Evolutionary conservation across 495 filamentous ascomycete genomes (phyloP), one percentile per base, ranked within the genome.

Genomic region (Pyrenopolyporus hunteri): DNA sequence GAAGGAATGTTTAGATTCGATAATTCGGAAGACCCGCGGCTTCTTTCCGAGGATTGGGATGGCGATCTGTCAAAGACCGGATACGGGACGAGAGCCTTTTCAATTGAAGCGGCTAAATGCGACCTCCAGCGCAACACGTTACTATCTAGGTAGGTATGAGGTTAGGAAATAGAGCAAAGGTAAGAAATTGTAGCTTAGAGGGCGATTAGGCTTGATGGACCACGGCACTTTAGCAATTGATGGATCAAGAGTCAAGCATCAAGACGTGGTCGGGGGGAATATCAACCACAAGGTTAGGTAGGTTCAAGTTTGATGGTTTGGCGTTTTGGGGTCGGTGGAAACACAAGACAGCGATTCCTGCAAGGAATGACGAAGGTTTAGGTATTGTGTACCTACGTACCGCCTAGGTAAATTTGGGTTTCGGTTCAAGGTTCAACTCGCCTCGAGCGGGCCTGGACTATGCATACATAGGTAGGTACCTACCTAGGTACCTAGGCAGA

Each of bases 51-150:
- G 28, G 37, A 51, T 65, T 51, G 55, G 39, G 51, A 48, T 59
- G 62, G 56, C 37, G 50, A 65, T 65, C 55, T 56, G 62, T 43
- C 62, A 59, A 59, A 59, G 62, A 65, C 37, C 42, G 49, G 39
- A 50, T 33, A 55, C 43, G 22, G n/a, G 32, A 55, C 42, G 26
- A 51, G 23, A 54, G 29, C 23, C 37, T 23, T 47, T 31, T 50
- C 46, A 50, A 56, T 46, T 44, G 55, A 65, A 32, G 62, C 56
- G 62, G 62, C 62, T 65, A 65, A 65, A 65, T 65, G 62, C 55
- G 62, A 65, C 62, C 50, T 43, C 59, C 50, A 45, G 62, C 50
- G 55, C 62, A 56, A 53, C 48, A 26, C 37, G 40, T 25, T 45
- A 36, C 36, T 28, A 32, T 42, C 13, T n/a, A 31, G 44, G 33